Evolutionary conservation across 2,329 filamentous ascomycete genomes (phyloP).

Genomic region (Paracamarosporium sp.): DNA sequence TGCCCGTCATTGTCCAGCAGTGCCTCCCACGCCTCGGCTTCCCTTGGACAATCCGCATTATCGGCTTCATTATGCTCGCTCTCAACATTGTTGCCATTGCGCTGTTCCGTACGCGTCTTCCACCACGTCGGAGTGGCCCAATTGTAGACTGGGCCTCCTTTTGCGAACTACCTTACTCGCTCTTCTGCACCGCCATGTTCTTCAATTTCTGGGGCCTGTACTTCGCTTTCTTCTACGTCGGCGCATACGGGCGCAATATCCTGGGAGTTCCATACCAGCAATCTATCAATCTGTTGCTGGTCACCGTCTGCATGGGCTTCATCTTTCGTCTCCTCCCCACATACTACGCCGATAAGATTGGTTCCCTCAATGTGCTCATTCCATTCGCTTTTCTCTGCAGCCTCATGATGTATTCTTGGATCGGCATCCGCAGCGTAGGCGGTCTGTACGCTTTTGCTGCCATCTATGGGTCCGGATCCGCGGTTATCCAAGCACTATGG

Average conservation of each 20-base stretch:
- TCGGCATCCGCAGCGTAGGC: constrained; percentile 31
- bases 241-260: constrained; percentile 50
- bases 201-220: constrained; percentile 48
- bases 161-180: constrained; percentile 47
- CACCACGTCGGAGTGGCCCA: constrained; percentile 51
- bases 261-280: constrained; percentile 57
- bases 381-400: constrained; percentile 54
- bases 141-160: constrained; percentile 51
- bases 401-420: constrained; percentile 50
- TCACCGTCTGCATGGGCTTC: constrained; percentile 57
- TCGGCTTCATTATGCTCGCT: constrained; percentile 66
- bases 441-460: constrained; percentile 39
- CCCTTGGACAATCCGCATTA: constrained; percentile 67
- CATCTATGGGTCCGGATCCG: constrained; percentile 36
- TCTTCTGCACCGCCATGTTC: constrained; percentile 47
- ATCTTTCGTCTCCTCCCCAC: constrained; percentile 57
- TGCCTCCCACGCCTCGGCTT: constrained; percentile 52
- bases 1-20: constrained; percentile 41
- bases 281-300: constrained; percentile 62
- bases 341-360: constrained; percentile 45
- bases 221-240: constrained; percentile 56
- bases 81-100: constrained; percentile 39
- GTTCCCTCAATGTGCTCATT: constrained; percentile 59
- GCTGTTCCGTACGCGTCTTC: constrained; percentile 46
- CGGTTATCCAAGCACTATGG: constrained; percentile 40